Conservation (phyloP, 192 early-diverging fungal species). For the Coemansia sp. region DNA sequence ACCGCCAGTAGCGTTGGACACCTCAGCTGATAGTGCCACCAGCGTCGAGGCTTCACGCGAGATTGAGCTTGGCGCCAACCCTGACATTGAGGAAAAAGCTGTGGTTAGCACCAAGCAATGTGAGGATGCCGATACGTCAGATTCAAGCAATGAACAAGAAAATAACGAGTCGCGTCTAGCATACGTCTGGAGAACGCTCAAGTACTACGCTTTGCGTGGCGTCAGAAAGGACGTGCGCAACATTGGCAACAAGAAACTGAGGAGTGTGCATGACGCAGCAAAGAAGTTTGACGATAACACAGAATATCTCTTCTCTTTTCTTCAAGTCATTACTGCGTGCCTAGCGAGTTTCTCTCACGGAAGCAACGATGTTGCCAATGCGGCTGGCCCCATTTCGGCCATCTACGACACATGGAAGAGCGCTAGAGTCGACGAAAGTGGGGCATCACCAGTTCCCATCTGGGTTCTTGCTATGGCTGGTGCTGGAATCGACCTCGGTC, state of each 20-base stretch:
- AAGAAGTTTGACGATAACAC: slow-evolving; percentile 69
- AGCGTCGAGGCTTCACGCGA: slow-evolving; percentile 21
- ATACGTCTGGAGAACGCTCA: slow-evolving; percentile 7
- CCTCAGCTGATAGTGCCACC: slow-evolving; percentile 11
- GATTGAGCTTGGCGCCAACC: slow-evolving; percentile 23
- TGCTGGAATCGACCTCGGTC: slow-evolving; percentile 73
- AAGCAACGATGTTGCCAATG: slow-evolving; percentile 85
- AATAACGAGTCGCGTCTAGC: slow-evolving; percentile 10
- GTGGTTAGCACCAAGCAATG: slow-evolving; percentile 12
- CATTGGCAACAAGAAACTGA: slow-evolving; percentile 47
- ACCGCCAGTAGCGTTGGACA: not conserved
- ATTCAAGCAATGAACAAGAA: slow-evolving; percentile 1
- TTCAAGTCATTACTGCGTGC: slow-evolving; percentile 78
- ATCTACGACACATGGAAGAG: slow-evolving; percentile 72
- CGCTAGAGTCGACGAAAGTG: slow-evolving; percentile 48
- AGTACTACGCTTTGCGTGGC: slow-evolving; percentile 45
- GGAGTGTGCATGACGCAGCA: slow-evolving; percentile 63
- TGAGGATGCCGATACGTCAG: slow-evolving; percentile 11
- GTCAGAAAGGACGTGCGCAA: slow-evolving; percentile 57
- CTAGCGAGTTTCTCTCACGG: slow-evolving; percentile 85
- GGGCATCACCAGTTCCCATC: slow-evolving; percentile 63
- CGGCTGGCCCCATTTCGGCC: slow-evolving; percentile 74
- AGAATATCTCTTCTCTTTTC: slow-evolving; percentile 80
- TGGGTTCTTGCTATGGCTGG: slow-evolving; percentile 78
- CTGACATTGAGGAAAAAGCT: slow-evolving; percentile 27